Conservation (phyloP, 2,329 filamentous ascomycete species). For the Xylariaceae sp. region DNA sequence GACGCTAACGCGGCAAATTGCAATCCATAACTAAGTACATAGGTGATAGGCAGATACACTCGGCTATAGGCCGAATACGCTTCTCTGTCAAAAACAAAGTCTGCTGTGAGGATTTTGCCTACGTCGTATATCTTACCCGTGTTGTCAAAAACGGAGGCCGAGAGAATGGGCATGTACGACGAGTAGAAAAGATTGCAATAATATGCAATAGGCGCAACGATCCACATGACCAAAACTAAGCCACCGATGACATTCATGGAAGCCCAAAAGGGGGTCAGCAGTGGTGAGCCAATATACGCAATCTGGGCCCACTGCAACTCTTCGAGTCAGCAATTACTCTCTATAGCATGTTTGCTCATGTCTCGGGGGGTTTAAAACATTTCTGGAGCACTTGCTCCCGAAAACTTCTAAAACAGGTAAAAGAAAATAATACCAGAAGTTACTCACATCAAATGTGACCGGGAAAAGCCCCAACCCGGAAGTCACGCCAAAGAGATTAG, state of each 20-base stretch:
- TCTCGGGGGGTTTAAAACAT: no score
- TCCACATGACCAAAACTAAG: constrained; percentile 80
- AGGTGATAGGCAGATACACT: constrained; percentile 83
- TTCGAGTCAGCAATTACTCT: no score
- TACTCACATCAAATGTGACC: constrained; percentile 83
- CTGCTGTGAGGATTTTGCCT: constrained; percentile 70
- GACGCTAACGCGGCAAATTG: constrained; percentile 82
- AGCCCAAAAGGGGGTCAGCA: constrained; percentile 83
- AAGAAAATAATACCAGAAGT: no score
- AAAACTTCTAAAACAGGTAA: no score
- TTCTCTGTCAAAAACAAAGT: constrained; percentile 74
- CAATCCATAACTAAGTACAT: constrained; percentile 80
- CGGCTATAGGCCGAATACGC: constrained; percentile 80
- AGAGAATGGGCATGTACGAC: constrained; percentile 83
- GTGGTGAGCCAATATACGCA: constrained; percentile 80
- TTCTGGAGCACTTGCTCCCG: no score
- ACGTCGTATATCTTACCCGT: constrained; percentile 78
- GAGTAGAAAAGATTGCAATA: constrained; percentile 78
- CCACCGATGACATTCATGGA: constrained; percentile 81
- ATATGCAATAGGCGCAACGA: constrained; percentile 75
- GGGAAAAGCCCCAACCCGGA: constrained; percentile 82
- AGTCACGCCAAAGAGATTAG: constrained; percentile 82
- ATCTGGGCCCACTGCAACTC: constrained; percentile 94
- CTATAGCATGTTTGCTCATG: no score
- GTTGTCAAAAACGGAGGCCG: constrained; percentile 82